Percentiles rank a stretch among this genome's conserved stretches.
Conservation (phyloP, 2,329 filamentous ascomycete species). For the Penicillium thymicola region DNA sequence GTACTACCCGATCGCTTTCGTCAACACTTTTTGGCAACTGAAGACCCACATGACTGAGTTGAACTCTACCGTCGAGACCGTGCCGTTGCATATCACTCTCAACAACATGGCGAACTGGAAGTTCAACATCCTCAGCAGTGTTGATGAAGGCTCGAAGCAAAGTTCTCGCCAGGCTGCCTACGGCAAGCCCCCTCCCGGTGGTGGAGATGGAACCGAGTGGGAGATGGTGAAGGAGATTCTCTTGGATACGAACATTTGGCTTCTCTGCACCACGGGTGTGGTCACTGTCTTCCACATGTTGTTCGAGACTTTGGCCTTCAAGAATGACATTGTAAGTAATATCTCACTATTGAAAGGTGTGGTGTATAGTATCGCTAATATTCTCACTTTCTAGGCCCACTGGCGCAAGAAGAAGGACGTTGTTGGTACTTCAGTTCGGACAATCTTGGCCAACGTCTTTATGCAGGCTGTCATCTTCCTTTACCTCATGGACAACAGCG, state of each 20-base stretch:
- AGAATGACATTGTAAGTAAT: constrained; percentile 74
- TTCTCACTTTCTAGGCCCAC: constrained; percentile 55
- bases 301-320: constrained; percentile 94
- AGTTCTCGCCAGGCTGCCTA: constrained; percentile 73
- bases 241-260: constrained; percentile 87
- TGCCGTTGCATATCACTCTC: constrained; percentile 80
- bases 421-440: constrained; percentile 91
- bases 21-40: constrained; percentile 98
- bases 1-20: constrained; percentile 87
- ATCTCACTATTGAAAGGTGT: neutral
- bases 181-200: constrained; percentile 67
- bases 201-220: constrained; percentile 87
- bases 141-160: constrained; percentile 85
- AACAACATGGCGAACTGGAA: constrained; percentile 85
- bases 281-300: constrained; percentile 90
- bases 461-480: constrained; percentile 97
- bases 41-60: constrained; percentile 85
- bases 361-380: constrained; percentile 13
- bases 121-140: constrained; percentile 76
- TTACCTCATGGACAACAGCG: constrained; percentile 94
- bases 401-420: constrained; percentile 99
- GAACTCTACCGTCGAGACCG: constrained; percentile 79
- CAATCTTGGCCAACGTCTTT: constrained; percentile 94
- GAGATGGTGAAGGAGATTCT: constrained; percentile 97
- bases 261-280: constrained; percentile 77